Conservation (phyloP, 768 basidiomycete species). For the Omphalotus guepiniiformis region DNA sequence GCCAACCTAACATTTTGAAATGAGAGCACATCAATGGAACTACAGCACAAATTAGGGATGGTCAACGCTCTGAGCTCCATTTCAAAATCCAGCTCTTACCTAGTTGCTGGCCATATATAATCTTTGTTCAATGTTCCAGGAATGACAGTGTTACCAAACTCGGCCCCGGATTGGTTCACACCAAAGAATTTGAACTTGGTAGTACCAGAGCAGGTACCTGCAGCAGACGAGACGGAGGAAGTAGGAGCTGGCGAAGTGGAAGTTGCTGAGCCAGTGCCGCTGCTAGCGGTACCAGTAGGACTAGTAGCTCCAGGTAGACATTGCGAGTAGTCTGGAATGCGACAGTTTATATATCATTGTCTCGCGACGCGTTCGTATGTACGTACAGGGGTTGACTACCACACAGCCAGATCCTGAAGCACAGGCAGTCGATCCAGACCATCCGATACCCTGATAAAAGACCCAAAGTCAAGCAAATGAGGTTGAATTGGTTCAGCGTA, state of each 20-base stretch:
- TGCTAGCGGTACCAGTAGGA: slow-evolving; percentile 21
- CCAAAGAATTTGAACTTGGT: slow-evolving; percentile 63
- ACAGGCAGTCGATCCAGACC: slow-evolving; percentile 41
- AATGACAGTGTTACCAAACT: slow-evolving; percentile 47
- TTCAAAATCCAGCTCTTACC: slow-evolving; percentile 1
- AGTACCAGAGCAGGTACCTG: slow-evolving; percentile 31
- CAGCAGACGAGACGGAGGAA: slow-evolving; percentile 20
- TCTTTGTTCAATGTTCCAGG: slow-evolving; percentile 42
- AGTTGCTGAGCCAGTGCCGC: slow-evolving; percentile 14
- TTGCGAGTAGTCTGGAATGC: slow-evolving; percentile 40
- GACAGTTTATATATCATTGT: background rate
- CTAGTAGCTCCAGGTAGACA: slow-evolving; percentile 35
- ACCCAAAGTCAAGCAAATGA: slow-evolving; percentile 8
- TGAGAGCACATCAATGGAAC: slow-evolving; percentile 30
- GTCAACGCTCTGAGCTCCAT: background rate
- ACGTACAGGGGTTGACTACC: slow-evolving; percentile 37
- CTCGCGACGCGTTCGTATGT: background rate
- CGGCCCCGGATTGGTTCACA: slow-evolving; percentile 59
- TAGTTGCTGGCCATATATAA: slow-evolving; percentile 47
- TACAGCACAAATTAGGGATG: slow-evolving; percentile 10
- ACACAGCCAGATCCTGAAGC: slow-evolving; percentile 41
- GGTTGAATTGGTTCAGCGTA: too few relatives aligned
- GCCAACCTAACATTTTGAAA: background rate
- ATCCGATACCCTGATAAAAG: slow-evolving; percentile 32
- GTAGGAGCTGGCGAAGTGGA: slow-evolving; percentile 23